Conservation (phyloP, 2,329 filamentous ascomycete species). For the Aaosphaeria arxii region DNA sequence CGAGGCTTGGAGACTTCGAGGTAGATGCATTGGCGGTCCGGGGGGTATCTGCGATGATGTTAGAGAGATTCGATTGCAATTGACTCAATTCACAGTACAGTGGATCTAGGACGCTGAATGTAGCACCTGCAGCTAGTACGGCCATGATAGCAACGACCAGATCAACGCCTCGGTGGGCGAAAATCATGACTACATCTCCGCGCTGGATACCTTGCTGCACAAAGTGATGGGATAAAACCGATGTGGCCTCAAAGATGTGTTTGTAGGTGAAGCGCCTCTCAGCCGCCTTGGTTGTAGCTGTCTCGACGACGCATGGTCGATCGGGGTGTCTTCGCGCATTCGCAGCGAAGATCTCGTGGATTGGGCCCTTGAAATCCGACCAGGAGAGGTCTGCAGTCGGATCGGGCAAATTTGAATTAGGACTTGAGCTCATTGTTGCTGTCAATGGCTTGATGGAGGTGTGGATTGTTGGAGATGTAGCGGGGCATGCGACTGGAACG, state of each 20-base stretch:
- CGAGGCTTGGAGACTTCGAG: constrained; percentile 75
- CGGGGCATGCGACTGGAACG: background rate
- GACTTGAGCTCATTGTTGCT: constrained; percentile 25
- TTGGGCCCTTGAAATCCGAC: constrained; percentile 63
- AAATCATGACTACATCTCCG: constrained; percentile 93
- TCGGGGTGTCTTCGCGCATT: constrained; percentile 70
- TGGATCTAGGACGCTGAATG: constrained; percentile 70
- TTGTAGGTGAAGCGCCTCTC: constrained; percentile 74
- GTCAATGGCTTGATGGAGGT: constrained; percentile 18
- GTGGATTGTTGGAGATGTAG: background rate
- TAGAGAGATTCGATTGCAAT: background rate
- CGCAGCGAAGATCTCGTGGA: constrained; percentile 66
- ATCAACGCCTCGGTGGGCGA: constrained; percentile 77
- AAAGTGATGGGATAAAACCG: constrained; percentile 76
- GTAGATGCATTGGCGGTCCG: constrained; percentile 76
- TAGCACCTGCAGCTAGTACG: constrained; percentile 56
- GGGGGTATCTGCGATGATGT: constrained; percentile 61
- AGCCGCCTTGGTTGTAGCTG: constrained; percentile 51
- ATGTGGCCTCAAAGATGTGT: constrained; percentile 83
- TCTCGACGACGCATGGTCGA: constrained; percentile 66
- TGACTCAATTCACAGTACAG: constrained; percentile 48
- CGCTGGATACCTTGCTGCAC: constrained; percentile 67
- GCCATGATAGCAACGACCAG: constrained; percentile 80
- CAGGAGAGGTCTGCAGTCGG: constrained; percentile 67
- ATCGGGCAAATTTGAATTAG: constrained; percentile 51